Percentiles rank a stretch among this genome's conserved stretches.
phyloP scores from a whole-genome alignment of 2,329 filamentous ascomycete species.

The Immersiporthe knoxdaviesiana region DNA sequence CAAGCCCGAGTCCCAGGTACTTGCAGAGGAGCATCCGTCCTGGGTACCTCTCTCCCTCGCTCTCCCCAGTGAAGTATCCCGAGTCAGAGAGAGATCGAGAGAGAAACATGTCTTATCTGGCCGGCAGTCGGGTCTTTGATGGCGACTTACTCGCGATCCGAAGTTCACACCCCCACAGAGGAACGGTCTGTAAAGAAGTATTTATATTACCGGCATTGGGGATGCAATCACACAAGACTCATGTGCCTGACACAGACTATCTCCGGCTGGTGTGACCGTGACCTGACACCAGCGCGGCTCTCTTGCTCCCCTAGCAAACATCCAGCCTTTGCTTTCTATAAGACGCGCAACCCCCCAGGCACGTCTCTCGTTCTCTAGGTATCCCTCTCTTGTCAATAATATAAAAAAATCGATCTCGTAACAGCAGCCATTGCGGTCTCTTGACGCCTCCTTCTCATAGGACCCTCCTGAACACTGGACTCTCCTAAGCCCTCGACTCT shows the following conservation, averaged over 20 bases:
- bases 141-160: neutral
- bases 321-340: neutral
- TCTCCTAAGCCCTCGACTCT: neutral
- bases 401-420: neutral
- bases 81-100: neutral
- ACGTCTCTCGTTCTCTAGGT: neutral
- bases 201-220: neutral
- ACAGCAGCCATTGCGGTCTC: neutral
- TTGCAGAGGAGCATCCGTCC: neutral
- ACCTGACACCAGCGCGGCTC: neutral
- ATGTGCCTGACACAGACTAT: neutral
- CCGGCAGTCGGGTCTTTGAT: neutral
- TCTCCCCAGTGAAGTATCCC: too few relatives aligned
- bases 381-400: neutral
- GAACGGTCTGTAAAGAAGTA: neutral
- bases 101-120: neutral
- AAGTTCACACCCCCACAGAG: neutral
- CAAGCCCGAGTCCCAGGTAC: constrained; percentile 7
- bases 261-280: neutral
- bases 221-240: neutral
- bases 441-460: neutral
- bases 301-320: neutral
- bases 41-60: neutral
- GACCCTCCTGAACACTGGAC: neutral
- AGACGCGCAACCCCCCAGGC: neutral